Base-by-base conservation (phyloP, 352 stramenopile genomes). In the Phytophthora pinifolia region DNA sequence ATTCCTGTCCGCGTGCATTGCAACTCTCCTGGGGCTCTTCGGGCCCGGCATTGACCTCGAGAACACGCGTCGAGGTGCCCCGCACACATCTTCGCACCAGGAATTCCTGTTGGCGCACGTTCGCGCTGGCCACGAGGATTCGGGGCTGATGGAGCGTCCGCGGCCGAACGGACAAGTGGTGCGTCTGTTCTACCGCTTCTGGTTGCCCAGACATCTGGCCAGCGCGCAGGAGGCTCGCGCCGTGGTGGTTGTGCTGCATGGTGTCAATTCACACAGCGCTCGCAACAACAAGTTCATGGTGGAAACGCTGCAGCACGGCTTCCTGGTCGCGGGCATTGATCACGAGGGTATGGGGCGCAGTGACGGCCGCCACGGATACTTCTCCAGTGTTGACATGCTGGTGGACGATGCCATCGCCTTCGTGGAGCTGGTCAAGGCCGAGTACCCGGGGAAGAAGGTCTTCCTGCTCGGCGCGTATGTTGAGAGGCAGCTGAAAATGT, bases 221-320 rank as follows among this genome's bases (percentile, higher is more conserved):
- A 66, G 66, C 31, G 42, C 61, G 2, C 17, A 42, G 1, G 68
- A 71, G 13, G 65, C 64, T 2, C 74, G 67, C 30, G 80, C 73
- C 8, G 69, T 93, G 6, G 70, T 93, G n/a, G 64, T 91, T 15
- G 74, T 88, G 36, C 53, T 93, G 27, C 83, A 93, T 36, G 80
- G 83, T 36, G 57, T 93, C 34, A 93, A 89, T 51, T 86, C 79
- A 35, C 83, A 93, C 64, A 90, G 80, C 51, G 80, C 73, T n/a
- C 74, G 83, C 39, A 88, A 86, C 67, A 86, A 80, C 32, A 74
- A 60, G 44, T 89, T 91, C 63, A 88, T 87, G 70, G 64, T 84
- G 35, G 72, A 86, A 45, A 63, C 89, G 27, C 56, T 93, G 36
- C 49, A 70, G 22, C 74, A 61, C 41, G 79, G 81, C 15, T 93